phyloP scores from a whole-genome alignment of 257 asterid genomes.

The Solanum ossicruentum region DNA sequence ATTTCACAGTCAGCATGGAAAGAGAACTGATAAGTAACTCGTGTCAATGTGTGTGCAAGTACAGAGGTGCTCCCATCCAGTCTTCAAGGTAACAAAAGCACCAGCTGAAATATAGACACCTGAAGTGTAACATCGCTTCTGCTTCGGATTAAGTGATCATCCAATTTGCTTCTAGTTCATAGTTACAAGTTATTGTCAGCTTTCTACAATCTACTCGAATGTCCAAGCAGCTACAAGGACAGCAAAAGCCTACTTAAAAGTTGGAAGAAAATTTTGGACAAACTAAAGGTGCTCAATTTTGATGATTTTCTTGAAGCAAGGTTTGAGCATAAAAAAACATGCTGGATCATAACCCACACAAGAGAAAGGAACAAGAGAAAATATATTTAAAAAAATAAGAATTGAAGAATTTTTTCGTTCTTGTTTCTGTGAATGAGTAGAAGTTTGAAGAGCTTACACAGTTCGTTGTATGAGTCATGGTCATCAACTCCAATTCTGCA shows the following conservation, averaged over 20 bases:
- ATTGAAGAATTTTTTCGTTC: not conserved
- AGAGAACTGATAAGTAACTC: not conserved
- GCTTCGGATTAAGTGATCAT: not conserved
- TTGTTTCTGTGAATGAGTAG: not conserved
- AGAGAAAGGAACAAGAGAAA: not conserved
- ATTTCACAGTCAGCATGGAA: not conserved
- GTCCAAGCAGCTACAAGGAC: not conserved
- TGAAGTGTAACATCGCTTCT: not conserved
- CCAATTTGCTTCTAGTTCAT: not conserved
- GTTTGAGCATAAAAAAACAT: not conserved
- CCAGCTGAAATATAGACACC: not conserved
- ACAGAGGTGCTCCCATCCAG: not conserved
- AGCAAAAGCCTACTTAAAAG: not conserved
- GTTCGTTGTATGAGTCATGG: conserved; percentile 79
- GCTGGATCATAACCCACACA: not conserved
- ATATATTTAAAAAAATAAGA: not conserved
- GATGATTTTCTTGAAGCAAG: not conserved
- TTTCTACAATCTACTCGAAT: not conserved
- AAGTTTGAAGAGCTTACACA: conserved; percentile 49
- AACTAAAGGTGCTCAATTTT: not conserved
- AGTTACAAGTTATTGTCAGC: not conserved
- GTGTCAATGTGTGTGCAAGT: not conserved
- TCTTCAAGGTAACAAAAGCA: not conserved
- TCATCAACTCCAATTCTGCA: conserved; percentile 95
- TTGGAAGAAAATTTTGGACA: not conserved